Base-by-base conservation (phyloP, 2,329 filamentous ascomycete species). In the Pseudogymnoascus sp. region DNA sequence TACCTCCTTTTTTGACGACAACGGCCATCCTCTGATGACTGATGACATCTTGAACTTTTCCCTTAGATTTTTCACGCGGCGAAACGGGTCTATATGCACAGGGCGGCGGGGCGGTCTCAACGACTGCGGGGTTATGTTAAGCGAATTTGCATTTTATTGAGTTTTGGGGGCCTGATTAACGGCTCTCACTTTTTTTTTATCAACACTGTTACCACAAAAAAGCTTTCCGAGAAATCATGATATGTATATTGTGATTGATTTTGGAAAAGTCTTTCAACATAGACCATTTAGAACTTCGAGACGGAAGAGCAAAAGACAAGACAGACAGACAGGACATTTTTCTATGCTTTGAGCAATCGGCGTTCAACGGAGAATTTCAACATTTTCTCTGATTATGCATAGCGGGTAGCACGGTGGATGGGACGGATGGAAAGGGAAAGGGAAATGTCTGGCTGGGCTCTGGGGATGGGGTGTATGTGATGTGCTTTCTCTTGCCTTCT, bases 231-330 rank as follows among this genome's bases (percentile, higher is more conserved):
- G 21, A 29, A n/a, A 40, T 51, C 21, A 29, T 51, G 23, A 51
- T n/a, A 29, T 47, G 21, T 47, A 51, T 51, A 14, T 51, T 51
- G 45, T 51, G 45, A 51, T 51, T n/a, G 2, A 3, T 23, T 45
- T 69, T 68, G 71, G 71, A 63, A 63, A 73, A 72, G 71, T 72
- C 71, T 73, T 74, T 74, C 72, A 74, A 74, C 72, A 74, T 73
- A 73, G 72, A 73, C 71, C 71, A 68, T 72, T 51, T 29, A 51
- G 45, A 51, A 2, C n/a, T 51, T 51, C 45, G 45, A 51, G 45
- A 29, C 45, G 14, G 12, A 21, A 21, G 21, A 21, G 21, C 21
- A 21, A 21, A 21, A 21, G 21, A 21, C 21, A 21, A 21, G 65
- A 65, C 61, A 65, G 21, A 21, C 23, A 69, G 65, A 66, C 62